A percentile compares a stretch with the other conserved stretches of the same genome.
phyloP scores from a whole-genome alignment of 2,329 filamentous ascomycete species.

The Endothia cerciana region DNA sequence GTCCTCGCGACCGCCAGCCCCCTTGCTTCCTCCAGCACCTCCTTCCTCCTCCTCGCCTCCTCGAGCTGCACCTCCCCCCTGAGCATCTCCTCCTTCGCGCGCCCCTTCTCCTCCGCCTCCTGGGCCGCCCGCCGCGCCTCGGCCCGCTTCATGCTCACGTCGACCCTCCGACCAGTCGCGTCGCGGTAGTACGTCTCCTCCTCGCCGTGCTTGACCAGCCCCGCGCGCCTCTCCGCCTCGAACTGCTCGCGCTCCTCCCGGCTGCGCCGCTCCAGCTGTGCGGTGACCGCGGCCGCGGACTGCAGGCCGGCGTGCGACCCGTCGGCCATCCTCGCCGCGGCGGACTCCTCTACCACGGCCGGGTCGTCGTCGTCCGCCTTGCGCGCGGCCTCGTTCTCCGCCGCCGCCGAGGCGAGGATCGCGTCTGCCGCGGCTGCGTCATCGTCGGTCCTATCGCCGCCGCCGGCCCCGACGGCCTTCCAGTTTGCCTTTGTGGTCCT shows the following conservation, averaged over 20 bases:
- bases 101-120: conserved; percentile 74
- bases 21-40: conserved; percentile 77
- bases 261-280: conserved; percentile 64
- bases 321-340: conserved; percentile 70
- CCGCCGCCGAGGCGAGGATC: conserved; percentile 73
- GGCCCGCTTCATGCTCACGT: conserved; percentile 86
- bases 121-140: conserved; percentile 70
- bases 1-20: conserved; percentile 78
- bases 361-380: conserved; percentile 55
- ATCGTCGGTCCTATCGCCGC: too few species aligned
- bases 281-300: conserved; percentile 76
- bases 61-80: conserved; percentile 81
- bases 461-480: conserved; percentile 63
- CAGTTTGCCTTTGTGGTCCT: conserved; percentile 79
- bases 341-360: conserved; percentile 48
- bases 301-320: conserved; percentile 89
- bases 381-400: conserved; percentile 62
- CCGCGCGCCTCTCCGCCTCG: conserved; percentile 37
- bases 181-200: conserved; percentile 91
- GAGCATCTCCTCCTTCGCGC: conserved; percentile 68
- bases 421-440: conserved; percentile 73
- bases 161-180: conserved; percentile 91
- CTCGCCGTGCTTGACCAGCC: conserved; percentile 47
- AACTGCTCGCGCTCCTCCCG: conserved; percentile 40
- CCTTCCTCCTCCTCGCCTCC: conserved; percentile 65